A percentile compares a stretch with the other conserved stretches of the same genome.
Conservation (phyloP, 1,284 basidiomycete species). For the Phellinidium pouzarii region DNA sequence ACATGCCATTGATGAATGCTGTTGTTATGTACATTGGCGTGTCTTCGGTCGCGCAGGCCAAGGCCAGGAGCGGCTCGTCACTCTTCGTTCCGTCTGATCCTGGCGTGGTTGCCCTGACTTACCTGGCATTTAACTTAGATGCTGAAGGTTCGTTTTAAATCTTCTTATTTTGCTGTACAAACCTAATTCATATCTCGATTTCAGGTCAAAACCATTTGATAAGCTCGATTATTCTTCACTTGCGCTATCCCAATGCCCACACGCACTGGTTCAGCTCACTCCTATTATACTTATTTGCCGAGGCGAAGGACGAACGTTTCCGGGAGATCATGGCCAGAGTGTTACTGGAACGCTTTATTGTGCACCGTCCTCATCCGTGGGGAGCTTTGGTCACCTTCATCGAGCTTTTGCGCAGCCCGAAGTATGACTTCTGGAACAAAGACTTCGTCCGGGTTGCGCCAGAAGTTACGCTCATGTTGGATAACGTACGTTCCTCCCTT, state of each 20-base stretch:
- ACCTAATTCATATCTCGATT: not conserved
- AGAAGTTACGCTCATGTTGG: conserved; percentile 74
- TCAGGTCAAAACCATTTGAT: conserved; percentile 89
- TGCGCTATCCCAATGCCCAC: conserved; percentile 95
- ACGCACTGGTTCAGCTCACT: conserved; percentile 94
- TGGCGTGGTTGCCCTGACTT: conserved; percentile 76
- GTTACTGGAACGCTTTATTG: conserved; percentile 89
- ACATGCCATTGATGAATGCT: conserved; percentile 84
- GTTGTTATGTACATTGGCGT: conserved; percentile 94
- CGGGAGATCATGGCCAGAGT: conserved; percentile 89
- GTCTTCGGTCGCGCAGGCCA: conserved; percentile 80
- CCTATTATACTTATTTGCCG: conserved; percentile 79
- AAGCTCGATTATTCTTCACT: conserved; percentile 85
- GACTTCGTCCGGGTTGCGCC: conserved; percentile 76
- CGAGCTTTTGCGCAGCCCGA: conserved; percentile 78
- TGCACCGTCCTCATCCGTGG: conserved; percentile 96
- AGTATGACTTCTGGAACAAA: conserved; percentile 84
- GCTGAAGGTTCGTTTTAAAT: conserved; percentile 66
- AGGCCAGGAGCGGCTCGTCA: conserved; percentile 71
- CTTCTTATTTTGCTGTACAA: not conserved
- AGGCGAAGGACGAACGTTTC: conserved; percentile 70
- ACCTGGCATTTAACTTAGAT: conserved; percentile 79
- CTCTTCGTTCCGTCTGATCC: conserved; percentile 77
- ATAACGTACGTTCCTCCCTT: conserved; percentile 51
- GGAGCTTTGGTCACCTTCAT: conserved; percentile 92